phyloP scores from a whole-genome alignment of 1,284 basidiomycete genomes.

The Wolfiporia cocos region DNA sequence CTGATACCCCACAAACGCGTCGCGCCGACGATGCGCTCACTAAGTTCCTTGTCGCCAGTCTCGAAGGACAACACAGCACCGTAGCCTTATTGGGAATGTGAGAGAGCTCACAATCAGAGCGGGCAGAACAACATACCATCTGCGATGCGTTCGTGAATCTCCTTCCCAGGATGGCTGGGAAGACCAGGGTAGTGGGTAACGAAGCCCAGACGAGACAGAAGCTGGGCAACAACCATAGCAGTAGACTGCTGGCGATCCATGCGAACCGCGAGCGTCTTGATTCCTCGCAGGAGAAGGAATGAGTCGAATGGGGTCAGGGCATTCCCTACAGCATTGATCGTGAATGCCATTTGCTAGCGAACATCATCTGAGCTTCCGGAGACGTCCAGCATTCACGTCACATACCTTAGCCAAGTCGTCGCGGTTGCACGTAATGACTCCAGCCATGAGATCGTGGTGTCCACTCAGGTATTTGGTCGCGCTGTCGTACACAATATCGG shows the following conservation, averaged over 20 bases:
- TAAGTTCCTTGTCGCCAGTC: conserved; percentile 87
- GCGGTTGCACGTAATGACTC: conserved; percentile 86
- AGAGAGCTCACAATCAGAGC: not conserved
- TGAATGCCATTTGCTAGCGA: conserved; percentile 78
- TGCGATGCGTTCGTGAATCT: conserved; percentile 85
- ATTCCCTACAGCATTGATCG: conserved; percentile 97
- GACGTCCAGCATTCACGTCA: not conserved
- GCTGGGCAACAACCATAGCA: conserved; percentile 81
- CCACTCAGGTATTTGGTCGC: conserved; percentile 98
- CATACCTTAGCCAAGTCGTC: conserved; percentile 84
- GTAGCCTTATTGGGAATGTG: conserved; percentile 29
- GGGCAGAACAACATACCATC: conserved; percentile 42
- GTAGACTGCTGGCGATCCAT: conserved; percentile 94
- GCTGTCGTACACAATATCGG: conserved; percentile 96
- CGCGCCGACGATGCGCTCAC: conserved; percentile 89
- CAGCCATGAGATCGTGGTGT: conserved; percentile 99
- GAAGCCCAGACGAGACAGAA: conserved; percentile 87
- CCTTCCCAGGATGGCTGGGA: conserved; percentile 75
- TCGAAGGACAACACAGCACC: conserved; percentile 95
- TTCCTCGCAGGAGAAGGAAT: conserved; percentile 92
- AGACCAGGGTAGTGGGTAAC: conserved; percentile 94
- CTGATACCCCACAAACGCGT: conserved; percentile 96
- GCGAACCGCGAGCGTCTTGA: conserved; percentile 95
- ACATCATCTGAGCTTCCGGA: not conserved
- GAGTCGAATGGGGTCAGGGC: conserved; percentile 94